Base-by-base conservation (phyloP, 768 basidiomycete species). In the Mycena galericulata region DNA sequence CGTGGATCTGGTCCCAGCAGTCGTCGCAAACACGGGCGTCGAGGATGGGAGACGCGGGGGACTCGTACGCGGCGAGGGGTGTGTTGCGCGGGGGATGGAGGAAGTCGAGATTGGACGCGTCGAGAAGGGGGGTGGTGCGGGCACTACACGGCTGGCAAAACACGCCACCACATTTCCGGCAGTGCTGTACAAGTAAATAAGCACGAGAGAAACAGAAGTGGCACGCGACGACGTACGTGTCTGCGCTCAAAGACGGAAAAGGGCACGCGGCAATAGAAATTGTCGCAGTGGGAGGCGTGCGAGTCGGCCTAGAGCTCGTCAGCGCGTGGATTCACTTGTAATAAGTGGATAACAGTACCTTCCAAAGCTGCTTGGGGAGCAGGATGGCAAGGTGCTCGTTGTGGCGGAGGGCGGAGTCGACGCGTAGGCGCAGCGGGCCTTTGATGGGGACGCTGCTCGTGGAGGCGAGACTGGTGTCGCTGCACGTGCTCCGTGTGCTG, bases 321-420 rank as follows among this genome's bases (percentile, higher is more conserved):
- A 73, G 41, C 17, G 17, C 6, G 9, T 43, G 41, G 17, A 5
- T 6, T 17, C 5, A 43, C 6, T 5, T 75, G 74, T 68, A 74
- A 56, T 54, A 38, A 46, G 8, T 51, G 22, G 56, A 67, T 41
- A 58, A 60, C n/a, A n/a, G 62, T 27, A 89, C 90, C 89, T 94
- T 94, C 93, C 93, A 95, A 41, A 93, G 85, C 58, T 81, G 79
- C 74, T 82, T 88, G 27, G 88, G 86, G 46, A 94, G 86, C 15
- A 93, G 83, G 30, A 94, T 91, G 24, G 93, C 93, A 29, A 95
- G 86, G 73, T 94, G 92, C 78, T 93, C 90, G 77, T 93, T 92
- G 60, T 78, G 77, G 36, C 84, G 84, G 69, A 68, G 0, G 79
- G 79, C 50, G 47, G 67, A 63, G 32, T 74, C 70, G 63, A 75